A percentile compares a stretch with the other conserved stretches of the same genome.
phyloP scores from a whole-genome alignment of 108 stramenopile species.

The Bacterosira constricta region DNA sequence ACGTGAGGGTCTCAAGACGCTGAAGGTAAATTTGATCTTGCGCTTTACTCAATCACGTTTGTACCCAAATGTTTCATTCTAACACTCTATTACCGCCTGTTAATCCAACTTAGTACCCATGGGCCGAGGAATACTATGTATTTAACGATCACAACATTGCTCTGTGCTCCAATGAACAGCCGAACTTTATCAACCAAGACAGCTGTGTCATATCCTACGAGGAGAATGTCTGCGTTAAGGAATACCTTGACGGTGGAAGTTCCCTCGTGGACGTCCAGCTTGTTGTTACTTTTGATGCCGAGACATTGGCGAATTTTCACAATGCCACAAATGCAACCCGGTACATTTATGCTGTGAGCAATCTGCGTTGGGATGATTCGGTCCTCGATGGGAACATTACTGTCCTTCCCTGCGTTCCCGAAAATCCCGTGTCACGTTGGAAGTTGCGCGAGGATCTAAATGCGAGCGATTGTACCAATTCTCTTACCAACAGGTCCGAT shows the following conservation, averaged over 20 bases:
- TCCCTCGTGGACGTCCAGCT: slow-evolving; percentile 29
- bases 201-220: slow-evolving; percentile 40
- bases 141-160: slow-evolving; percentile 47
- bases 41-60: too few relatives aligned
- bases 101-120: too few relatives aligned
- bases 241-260: slow-evolving; percentile 2
- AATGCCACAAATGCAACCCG: slow-evolving; percentile 1
- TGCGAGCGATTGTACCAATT: slow-evolving; percentile 22
- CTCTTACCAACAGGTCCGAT: slow-evolving; percentile 16
- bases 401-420: slow-evolving; percentile 20
- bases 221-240: slow-evolving; percentile 29
- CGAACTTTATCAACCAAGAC: slow-evolving; percentile 44
- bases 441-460: slow-evolving; percentile 37
- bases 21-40: too few relatives aligned
- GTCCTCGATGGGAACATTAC: slow-evolving; percentile 28
- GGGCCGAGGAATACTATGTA: slow-evolving; percentile 10
- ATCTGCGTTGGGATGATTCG: slow-evolving; percentile 37
- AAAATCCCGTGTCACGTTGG: slow-evolving; percentile 43
- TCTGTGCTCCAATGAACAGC: slow-evolving; percentile 43
- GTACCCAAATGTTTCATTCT: too few relatives aligned
- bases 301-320: slow-evolving; percentile 25
- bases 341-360: slow-evolving; percentile 27
- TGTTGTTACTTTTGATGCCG: slow-evolving; percentile 37
- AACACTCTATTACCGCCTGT: too few relatives aligned
- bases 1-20: slow-evolving; percentile 22